A percentile compares a stretch with the other conserved stretches of the same genome.
Evolutionary conservation across 805 yeast species (phyloP).

Genomic region (Yarrowia keelungensis): DNA sequence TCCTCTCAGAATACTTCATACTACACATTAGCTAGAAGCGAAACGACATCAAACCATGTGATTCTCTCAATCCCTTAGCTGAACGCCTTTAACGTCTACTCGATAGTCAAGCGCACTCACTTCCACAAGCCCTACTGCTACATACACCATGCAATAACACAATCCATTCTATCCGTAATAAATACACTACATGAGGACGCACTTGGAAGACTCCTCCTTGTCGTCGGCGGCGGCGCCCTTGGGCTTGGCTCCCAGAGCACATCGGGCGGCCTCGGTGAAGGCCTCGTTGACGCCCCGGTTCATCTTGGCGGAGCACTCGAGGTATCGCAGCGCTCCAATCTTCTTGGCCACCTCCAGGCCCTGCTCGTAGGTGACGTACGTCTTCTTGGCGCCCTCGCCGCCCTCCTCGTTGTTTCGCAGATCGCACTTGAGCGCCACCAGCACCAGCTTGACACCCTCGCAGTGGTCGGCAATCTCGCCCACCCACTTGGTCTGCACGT

Average conservation of each 20-base stretch:
- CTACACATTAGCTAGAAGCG: no score
- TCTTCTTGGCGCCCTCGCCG: constrained; percentile 46
- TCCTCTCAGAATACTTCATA: no score
- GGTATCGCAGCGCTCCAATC: constrained; percentile 91
- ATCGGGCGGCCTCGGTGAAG: constrained; percentile 97
- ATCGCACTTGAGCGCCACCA: constrained; percentile 95
- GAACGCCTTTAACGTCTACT: no score
- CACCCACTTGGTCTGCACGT: constrained; percentile 95
- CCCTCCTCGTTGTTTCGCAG: constrained; percentile 71
- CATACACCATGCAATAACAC: background rate
- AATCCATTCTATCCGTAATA: constrained; percentile 36
- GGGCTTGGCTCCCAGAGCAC: constrained; percentile 88
- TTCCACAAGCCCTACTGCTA: background rate
- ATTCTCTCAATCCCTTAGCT: no score
- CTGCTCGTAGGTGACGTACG: constrained; percentile 84
- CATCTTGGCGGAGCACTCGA: constrained; percentile 96
- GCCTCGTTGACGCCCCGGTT: constrained; percentile 99
- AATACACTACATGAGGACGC: constrained; percentile 43
- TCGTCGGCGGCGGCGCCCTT: constrained; percentile 59
- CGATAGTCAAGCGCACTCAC: no score
- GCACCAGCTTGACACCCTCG: constrained; percentile 91
- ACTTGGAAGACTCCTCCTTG: constrained; percentile 43
- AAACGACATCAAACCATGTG: no score
- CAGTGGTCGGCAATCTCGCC: constrained; percentile 97
- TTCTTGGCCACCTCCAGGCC: constrained; percentile 91